Base-by-base conservation (phyloP, 495 filamentous ascomycete species). In the Xylaria longipes region DNA sequence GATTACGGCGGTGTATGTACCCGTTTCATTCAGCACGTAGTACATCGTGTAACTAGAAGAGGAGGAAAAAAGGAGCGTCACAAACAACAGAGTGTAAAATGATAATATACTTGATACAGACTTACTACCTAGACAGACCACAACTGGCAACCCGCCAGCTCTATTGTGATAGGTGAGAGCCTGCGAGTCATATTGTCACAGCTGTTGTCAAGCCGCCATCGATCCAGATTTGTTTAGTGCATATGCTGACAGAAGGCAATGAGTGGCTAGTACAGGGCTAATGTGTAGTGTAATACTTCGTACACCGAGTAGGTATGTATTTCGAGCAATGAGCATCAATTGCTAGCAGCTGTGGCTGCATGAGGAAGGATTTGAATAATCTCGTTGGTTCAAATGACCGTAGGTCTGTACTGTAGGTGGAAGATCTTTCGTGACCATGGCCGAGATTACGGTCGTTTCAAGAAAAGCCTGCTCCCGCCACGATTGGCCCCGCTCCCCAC, bases 381-480 rank as follows among this genome's bases (percentile, higher is more conserved):
- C 46, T 56, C 35, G 65, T 67, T 67, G 65, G 48, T n/a, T 43
- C 65, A 6, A 56, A 41, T 41, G 35, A 29, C 29, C 25, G 63
- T 31, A 35, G 45, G 63, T 25, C 63, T 66, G 43, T 31, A 5
- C 35, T 5, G 4, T 50, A 11, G 25, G 45, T 52, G 45, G 45
- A 50, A 29, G 7, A 41, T 48, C 33, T 56, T 67, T 20, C 33
- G 39, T 43, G 56, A 60, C 62, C 61, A n/a, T 33, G 69, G 69
- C 62, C 69, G 62, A 71, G 22, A 71, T 71, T 71, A 60, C 33
- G 69, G 69, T 65, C 31, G 69, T 71, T 71, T 71, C 69, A 71
- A 65, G 62, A 71, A 43, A 60, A 33, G 33, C 66, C 46, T 45
- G 39, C 69, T 65, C 33, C 69, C 58, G 58, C 45, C 50, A 65